Percentiles rank a stretch among this genome's conserved stretches.
phyloP scores from a whole-genome alignment of 345 rosid genomes.

The Brassica cretica region DNA sequence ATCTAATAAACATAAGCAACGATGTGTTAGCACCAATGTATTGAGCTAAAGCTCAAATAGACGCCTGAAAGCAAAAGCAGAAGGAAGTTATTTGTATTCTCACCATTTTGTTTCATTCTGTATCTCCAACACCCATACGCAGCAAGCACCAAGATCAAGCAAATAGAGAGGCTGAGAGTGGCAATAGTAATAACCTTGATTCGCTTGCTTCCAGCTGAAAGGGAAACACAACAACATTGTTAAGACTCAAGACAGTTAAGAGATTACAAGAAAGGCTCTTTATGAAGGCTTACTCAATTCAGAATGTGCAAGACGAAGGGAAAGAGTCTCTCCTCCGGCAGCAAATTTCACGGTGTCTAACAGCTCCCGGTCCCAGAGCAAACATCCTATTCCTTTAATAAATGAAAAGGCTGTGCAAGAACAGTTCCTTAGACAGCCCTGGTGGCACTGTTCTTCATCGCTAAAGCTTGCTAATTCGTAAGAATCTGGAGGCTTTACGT shows the following conservation, averaged over 20 bases:
- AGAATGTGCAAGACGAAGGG: slow-evolving; percentile 58
- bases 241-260: not conserved
- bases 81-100: not conserved
- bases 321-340: slow-evolving; percentile 41
- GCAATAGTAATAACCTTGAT: slow-evolving; percentile 15
- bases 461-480: slow-evolving; percentile 27
- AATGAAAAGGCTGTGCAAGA: slow-evolving; percentile 62
- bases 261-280: not conserved
- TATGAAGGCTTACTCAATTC: slow-evolving; percentile 50
- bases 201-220: slow-evolving; percentile 40
- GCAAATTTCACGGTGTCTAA: slow-evolving; percentile 53
- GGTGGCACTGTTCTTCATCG: slow-evolving; percentile 22
- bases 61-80: not conserved
- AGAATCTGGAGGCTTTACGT: slow-evolving; percentile 39
- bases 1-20: slow-evolving; percentile 10
- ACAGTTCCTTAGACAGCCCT: slow-evolving; percentile 47
- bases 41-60: not conserved
- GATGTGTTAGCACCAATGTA: slow-evolving; percentile 9
- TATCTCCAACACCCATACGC: slow-evolving; percentile 31
- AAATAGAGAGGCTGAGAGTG: slow-evolving; percentile 27
- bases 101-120: slow-evolving; percentile 35
- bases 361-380: slow-evolving; percentile 58
- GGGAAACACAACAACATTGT: not conserved
- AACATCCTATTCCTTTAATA: slow-evolving; percentile 50
- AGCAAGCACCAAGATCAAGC: slow-evolving; percentile 25